Evolutionary conservation across 306 rosid genomes (phyloP), one percentile per base, ranked within the genome.

Genomic region (Malus orientalis): DNA sequence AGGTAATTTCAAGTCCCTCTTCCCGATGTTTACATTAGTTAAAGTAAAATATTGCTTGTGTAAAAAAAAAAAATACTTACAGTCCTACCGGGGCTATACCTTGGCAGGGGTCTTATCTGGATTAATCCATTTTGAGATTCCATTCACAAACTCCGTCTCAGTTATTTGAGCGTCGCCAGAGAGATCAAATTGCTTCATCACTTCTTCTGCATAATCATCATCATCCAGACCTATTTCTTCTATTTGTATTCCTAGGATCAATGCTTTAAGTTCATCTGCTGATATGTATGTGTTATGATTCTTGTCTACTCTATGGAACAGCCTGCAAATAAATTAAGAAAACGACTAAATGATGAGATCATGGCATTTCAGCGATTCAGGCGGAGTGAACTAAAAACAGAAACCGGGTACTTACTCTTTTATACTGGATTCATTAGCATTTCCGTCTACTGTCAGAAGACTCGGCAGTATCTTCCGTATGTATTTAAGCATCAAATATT

Each of bases 41-140:
- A 49, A 49, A 49, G 55, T 49, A 49, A 15, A 49, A 49, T 49
- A 49, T 15, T 16, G 2, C 5, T 47, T 47, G 54, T 47, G 18
- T 36, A 36, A 36, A 47, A 47, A 47, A 45, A 45, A 33, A 33
- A 33, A 33, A 32, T 4, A 47, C 5, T 47, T 49, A 4, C 0
- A 47, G 54, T 49, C 19, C 19, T 49, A 49, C 19, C 18, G 16
- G 55, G 55, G 55, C 55, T 15, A 20, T 57, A 57, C 61, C 86
- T 67, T 54, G 57, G 64, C 67, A 11, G 68, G 12, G 14, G 69
- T 22, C 29, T 42, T 42, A 60, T 78, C 40, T 19, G 23, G 45
- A 58, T 29, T 11, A 20, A 85, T 54, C 88, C 83, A 85, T 36
- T 85, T 81, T 15, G 81, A 71, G 78, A 85, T 65, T 67, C 81